phyloP scores from a whole-genome alignment of 2,329 filamentous ascomycete species.

The Aspergillus bombycis region DNA sequence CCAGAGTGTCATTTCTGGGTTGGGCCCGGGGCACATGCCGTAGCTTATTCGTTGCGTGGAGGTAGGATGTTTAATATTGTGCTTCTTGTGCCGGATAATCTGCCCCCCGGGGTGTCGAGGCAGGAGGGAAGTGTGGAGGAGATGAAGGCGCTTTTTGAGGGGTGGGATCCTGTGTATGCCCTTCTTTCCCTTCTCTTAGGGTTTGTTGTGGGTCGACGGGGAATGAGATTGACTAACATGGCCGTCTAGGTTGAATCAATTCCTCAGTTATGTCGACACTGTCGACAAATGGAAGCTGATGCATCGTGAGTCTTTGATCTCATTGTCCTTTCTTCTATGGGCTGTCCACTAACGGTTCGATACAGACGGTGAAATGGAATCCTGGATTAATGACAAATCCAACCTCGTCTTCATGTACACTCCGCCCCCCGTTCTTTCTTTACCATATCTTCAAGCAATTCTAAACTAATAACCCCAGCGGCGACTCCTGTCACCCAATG shows the following conservation, averaged over 20 bases:
- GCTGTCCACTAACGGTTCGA: background rate
- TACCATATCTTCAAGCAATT: background rate
- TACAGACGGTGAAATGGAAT: constrained; percentile 53
- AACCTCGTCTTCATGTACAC: constrained; percentile 52
- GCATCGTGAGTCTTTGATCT: constrained; percentile 38
- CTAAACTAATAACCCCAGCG: constrained; percentile 32
- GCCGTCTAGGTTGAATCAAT: constrained; percentile 35
- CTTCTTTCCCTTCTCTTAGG: background rate
- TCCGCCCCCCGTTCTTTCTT: background rate
- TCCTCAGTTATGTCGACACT: constrained; percentile 56
- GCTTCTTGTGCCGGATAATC: constrained; percentile 65
- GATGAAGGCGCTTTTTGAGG: constrained; percentile 62
- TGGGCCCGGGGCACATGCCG: constrained; percentile 63
- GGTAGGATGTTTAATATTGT: constrained; percentile 68
- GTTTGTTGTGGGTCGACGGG: background rate
- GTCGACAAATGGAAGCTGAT: constrained; percentile 72
- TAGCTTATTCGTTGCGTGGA: constrained; percentile 61
- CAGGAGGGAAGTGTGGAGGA: constrained; percentile 60
- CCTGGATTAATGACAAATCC: constrained; percentile 57
- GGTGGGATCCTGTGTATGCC: constrained; percentile 63
- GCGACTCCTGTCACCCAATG: constrained; percentile 68
- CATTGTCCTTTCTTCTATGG: too few relatives aligned
- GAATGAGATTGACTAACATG: background rate
- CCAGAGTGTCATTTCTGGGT: constrained; percentile 65
- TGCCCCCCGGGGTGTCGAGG: constrained; percentile 58